A percentile compares a stretch with the other conserved stretches of the same genome.
These are phyloP conservation scores for Solanum hybrid DNA, from an alignment of 305 asterid species.

Conservation along the genomic window DNA sequence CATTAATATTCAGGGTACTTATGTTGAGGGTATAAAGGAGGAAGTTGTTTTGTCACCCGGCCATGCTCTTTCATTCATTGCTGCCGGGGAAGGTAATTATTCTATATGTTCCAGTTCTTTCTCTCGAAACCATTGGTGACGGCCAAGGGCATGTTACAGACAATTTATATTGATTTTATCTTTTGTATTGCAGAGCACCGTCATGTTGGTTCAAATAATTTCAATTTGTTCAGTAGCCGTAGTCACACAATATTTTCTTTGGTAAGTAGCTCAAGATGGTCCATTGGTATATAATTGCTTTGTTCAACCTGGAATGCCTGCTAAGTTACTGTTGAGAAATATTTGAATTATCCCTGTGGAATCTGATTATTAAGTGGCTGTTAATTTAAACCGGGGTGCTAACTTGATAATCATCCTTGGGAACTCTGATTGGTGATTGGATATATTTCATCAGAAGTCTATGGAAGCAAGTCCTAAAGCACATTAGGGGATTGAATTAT, in stretches of 20 bases:
- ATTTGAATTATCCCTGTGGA: neutral
- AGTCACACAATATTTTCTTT: slow-evolving; percentile 96
- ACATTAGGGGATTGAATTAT: neutral
- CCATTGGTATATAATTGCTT: neutral
- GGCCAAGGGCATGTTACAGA: neutral
- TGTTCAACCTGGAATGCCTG: neutral
- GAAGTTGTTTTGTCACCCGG: slow-evolving; percentile 99
- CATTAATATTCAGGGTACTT: slow-evolving; percentile 63
- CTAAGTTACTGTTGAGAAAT: neutral
- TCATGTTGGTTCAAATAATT: slow-evolving; percentile 96
- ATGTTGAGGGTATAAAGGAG: slow-evolving; percentile 98
- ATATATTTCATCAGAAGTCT: neutral
- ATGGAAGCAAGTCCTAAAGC: neutral
- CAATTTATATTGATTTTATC: slow-evolving; percentile 14
- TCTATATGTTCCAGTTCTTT: neutral
- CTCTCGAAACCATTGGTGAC: neutral
- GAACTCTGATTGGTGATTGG: neutral
- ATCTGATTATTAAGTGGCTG: neutral
- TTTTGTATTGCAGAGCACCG: slow-evolving; percentile 81
- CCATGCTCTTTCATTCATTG: slow-evolving; percentile 97
- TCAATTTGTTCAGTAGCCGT: slow-evolving; percentile 98
- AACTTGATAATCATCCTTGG: neutral
- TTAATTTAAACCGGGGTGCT: neutral
- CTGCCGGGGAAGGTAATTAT: slow-evolving; percentile 94
- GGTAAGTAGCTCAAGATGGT: slow-evolving; percentile 37